Base-by-base conservation (phyloP, 2,329 filamentous ascomycete genomes). In the Chaetomiaceae sp. region DNA sequence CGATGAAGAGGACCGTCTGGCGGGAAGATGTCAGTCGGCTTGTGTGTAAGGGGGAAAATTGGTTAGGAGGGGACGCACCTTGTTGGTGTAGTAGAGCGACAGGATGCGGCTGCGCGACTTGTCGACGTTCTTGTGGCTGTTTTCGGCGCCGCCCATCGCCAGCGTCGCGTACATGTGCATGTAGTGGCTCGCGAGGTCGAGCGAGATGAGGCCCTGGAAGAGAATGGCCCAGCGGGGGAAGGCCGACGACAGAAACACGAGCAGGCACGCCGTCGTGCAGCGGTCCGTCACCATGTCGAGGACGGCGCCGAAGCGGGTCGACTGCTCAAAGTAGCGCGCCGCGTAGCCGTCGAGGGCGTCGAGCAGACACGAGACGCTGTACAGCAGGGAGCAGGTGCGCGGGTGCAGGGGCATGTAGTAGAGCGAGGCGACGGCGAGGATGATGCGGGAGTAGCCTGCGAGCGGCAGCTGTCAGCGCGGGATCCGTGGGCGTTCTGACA, bases 371-470 rank as follows among this genome's bases (percentile, higher is more conserved):
- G 92, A 97, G 55, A 99, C 76, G 68, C 86, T 92, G 79, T 99
- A 99, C 51, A 95, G 83, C 46, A 91, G 72, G 55, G 89, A 91
- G 75, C 92, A 97, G 34, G 91, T 96, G 65, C 92, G 87, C n/a
- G 92, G 92, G 71, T 99, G 94, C 50, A 97, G 83, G 47, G 94
- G 92, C 94, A 99, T 99, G 77, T 96, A 99, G 77, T 97, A 96
- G 61, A 99, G 84, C 25, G 94, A 96, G 44, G 88, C 89, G 65
- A 96, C 76, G 64, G 91, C 91, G 61, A 92, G 81, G 59, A 92
- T 74, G 66, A 94, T 87, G 65, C 89, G 85, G 54, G 75, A 79
- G 71, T 92, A 92, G 62, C 88, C 88, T 91, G 42, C 5, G 27
- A 27, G 34, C 17, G 23, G n/a, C 9, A 8, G 25, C 4, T 34